Evolutionary conservation across 2,329 filamentous ascomycete species (phyloP), one percentile per base, ranked within the genome.

Genomic region (Diaporthe amygdali): DNA sequence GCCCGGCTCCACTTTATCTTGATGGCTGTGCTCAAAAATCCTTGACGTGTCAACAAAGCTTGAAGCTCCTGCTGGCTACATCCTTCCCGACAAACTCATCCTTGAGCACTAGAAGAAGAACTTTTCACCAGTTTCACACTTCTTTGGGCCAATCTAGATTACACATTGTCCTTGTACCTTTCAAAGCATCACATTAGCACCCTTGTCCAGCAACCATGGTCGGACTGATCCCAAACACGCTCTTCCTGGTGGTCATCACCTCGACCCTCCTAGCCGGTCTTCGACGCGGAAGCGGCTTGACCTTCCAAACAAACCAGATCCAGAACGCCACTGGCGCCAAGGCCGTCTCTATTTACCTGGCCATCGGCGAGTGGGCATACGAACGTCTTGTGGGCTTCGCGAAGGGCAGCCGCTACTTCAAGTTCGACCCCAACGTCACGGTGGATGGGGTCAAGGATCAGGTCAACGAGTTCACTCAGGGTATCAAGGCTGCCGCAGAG

Each of bases 241-340:
- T 73, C 64, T 73, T 73, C 56, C 55, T 73, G 64, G 71, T 70
- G 39, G 49, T 71, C 64, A 67, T 73, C 54, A 73, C 71, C 41
- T 66, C 64, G 44, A 73, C 71, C 46, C 55, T 73, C 64, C 66
- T 73, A 51, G 71, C 71, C 15, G 71, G 71, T 37, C 52, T 73
- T 9, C 71, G 71, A 25, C 71, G 71, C 49, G 46, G 69, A 22
- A 71, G 69, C 15, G 71, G 71, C 56, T 41, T 73, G 27, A 71
- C 71, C 64, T 71, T 73, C 71, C 71, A 73, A 64, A 49, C 71
- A 10, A 41, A 66, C 15, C 56, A 69, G 49, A 68, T 73, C 64
- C 52, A 70, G 64, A 70, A 70, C 20, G 56, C 59, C 68, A 59
- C 61, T 9, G 61, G 51, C 20, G 51, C 51, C 51, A 70, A 70